Percentiles rank a stretch among this genome's conserved stretches.
phyloP scores from a whole-genome alignment of 768 basidiomycete genomes.

The Austroboletus festivus region DNA sequence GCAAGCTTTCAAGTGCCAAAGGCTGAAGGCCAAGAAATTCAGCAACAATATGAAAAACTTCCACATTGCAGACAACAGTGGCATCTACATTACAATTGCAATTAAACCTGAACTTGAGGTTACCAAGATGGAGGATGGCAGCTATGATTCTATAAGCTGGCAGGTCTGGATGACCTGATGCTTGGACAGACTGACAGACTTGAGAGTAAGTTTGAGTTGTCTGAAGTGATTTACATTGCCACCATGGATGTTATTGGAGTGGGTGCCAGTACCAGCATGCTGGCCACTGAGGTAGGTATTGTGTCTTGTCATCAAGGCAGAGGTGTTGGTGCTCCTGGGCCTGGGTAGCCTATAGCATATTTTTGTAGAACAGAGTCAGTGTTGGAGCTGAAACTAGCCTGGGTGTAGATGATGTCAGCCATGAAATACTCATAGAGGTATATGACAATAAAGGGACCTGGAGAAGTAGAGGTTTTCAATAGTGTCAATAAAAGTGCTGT shows the following conservation, averaged over 20 bases:
- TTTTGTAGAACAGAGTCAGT: constrained; percentile 81
- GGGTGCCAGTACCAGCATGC: constrained; percentile 45
- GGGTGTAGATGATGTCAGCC: constrained; percentile 78
- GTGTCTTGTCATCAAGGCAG: constrained; percentile 73
- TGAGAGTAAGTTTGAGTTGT: constrained; percentile 91
- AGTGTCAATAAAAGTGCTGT: too few species aligned
- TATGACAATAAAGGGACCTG: too few species aligned
- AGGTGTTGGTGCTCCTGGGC: constrained; percentile 92
- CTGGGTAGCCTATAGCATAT: constrained; percentile 83
- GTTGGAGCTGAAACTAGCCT: constrained; percentile 66
- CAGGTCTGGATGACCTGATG: constrained; percentile 93
- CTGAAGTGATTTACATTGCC: constrained; percentile 89
- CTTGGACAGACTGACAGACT: constrained; percentile 90
- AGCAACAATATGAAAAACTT: constrained; percentile 80
- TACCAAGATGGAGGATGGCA: constrained; percentile 94
- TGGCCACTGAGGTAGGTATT: constrained; percentile 87
- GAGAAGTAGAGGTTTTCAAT: too few species aligned
- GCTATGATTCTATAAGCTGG: constrained; percentile 92
- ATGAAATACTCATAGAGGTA: constrained; percentile 86
- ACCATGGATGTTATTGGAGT: constrained; percentile 49
- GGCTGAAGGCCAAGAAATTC: constrained; percentile 87
- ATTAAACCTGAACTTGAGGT: constrained; percentile 88
- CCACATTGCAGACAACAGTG: constrained; percentile 85
- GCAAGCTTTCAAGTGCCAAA: constrained; percentile 66
- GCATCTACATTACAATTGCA: constrained; percentile 84